Evolutionary conservation across 192 early-diverging fungal genomes (phyloP).

Genomic region (Funneliformis geosporum): DNA sequence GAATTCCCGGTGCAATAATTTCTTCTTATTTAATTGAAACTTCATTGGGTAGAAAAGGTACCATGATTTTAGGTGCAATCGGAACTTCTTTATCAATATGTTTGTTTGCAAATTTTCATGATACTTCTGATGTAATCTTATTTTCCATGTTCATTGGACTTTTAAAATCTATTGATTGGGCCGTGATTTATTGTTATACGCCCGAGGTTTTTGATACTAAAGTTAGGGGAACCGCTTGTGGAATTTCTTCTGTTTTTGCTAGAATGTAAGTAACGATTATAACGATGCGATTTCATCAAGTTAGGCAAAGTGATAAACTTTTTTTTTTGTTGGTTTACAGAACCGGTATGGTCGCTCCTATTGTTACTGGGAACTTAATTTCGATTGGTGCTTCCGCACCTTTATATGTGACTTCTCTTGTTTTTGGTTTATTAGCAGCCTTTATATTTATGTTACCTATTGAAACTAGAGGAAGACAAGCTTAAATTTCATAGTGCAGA

Average conservation of each 20-base stretch:
- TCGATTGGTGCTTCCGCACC: conserved; percentile 58
- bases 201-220: conserved; percentile 82
- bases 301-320: neutral
- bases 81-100: conserved; percentile 64
- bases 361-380: conserved; percentile 68
- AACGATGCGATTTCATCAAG: neutral
- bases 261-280: conserved; percentile 51
- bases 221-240: conserved; percentile 77
- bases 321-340: conserved; percentile 27
- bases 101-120: conserved; percentile 64
- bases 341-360: conserved; percentile 72
- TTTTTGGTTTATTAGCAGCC: conserved; percentile 57
- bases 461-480: conserved; percentile 56
- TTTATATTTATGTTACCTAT: conserved; percentile 74
- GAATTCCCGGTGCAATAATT: conserved; percentile 76
- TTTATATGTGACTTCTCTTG: conserved; percentile 62
- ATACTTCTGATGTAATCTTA: conserved; percentile 53
- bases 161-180: conserved; percentile 73
- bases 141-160: conserved; percentile 65
- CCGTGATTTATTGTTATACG: conserved; percentile 86
- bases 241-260: conserved; percentile 73
- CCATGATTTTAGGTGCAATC: conserved; percentile 77
- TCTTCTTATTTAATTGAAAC: conserved; percentile 70
- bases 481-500: neutral
- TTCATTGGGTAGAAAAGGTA: conserved; percentile 70